These are phyloP conservation scores for Solanum etuberosum DNA, from an alignment of 257 asterid genomes.

Conservation along the genomic window DNA sequence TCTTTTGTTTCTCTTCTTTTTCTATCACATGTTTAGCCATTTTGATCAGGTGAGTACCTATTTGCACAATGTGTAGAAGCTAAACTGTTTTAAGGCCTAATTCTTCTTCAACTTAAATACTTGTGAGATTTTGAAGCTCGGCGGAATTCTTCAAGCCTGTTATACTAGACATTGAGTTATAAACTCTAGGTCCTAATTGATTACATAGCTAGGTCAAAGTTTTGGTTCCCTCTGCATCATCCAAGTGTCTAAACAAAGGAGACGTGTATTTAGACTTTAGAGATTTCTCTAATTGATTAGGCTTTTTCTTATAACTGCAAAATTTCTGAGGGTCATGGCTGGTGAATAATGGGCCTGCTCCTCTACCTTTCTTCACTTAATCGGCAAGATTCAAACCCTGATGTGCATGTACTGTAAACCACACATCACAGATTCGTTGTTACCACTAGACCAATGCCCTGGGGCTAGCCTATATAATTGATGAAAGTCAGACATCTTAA, in stretches of 20 bases:
- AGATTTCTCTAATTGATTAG: not conserved
- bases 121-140: not conserved
- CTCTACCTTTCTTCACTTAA: not conserved
- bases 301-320: not conserved
- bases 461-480: not conserved
- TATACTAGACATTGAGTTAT: not conserved
- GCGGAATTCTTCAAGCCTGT: not conserved
- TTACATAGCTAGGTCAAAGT: not conserved
- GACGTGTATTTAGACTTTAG: not conserved
- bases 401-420: not conserved
- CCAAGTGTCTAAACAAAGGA: not conserved
- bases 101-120: not conserved
- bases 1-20: constrained; percentile 50
- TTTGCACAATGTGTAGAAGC: not conserved
- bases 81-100: not conserved
- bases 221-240: not conserved
- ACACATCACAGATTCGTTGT: not conserved
- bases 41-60: constrained; percentile 57
- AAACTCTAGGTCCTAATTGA: not conserved
- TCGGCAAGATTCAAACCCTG: not conserved
- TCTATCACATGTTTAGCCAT: constrained; percentile 71
- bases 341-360: not conserved
- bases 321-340: not conserved
- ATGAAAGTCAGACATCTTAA: not conserved
- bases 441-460: not conserved